phyloP scores from a whole-genome alignment of 306 rosid species.

The Clitoria ternatea region DNA sequence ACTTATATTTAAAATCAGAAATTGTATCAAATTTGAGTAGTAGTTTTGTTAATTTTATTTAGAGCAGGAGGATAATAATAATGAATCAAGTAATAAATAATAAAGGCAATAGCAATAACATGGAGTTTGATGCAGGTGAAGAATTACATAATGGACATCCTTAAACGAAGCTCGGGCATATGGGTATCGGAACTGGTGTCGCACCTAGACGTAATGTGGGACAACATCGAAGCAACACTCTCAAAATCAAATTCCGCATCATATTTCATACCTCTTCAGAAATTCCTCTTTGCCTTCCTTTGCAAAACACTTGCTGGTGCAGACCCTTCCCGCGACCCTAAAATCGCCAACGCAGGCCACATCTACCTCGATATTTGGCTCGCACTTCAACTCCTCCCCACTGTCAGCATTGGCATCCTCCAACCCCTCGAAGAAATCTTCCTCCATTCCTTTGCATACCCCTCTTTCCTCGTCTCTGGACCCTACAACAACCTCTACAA shows the following conservation, averaged over 20 bases:
- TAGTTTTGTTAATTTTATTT: no score
- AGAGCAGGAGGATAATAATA: no score
- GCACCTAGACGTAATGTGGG: constrained; percentile 49
- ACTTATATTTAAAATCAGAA: no score
- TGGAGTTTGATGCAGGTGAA: constrained; percentile 52
- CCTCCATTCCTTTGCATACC: constrained; percentile 79
- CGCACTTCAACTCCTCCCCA: constrained; percentile 79
- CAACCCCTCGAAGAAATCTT: constrained; percentile 90
- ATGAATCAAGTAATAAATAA: no score
- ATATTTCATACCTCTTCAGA: constrained; percentile 47
- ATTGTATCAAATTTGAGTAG: no score
- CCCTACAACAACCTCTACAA: constrained; percentile 55
- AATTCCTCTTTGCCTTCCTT: constrained; percentile 56
- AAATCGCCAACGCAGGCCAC: constrained; percentile 53
- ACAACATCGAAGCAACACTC: constrained; percentile 50
- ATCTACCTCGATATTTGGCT: constrained; percentile 68
- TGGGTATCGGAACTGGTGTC: constrained; percentile 60
- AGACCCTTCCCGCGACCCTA: constrained; percentile 54
- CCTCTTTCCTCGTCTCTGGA: constrained; percentile 62
- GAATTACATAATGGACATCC: constrained; percentile 41
- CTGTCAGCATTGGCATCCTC: constrained; percentile 44
- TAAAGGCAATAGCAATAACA: no score
- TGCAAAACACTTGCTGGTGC: constrained; percentile 55
- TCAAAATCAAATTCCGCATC: constrained; percentile 29
- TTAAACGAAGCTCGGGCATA: constrained; percentile 62